Percentiles rank a stretch among this genome's conserved stretches.
Conservation (phyloP, 768 basidiomycete species). For the Naganishia antarctica region DNA sequence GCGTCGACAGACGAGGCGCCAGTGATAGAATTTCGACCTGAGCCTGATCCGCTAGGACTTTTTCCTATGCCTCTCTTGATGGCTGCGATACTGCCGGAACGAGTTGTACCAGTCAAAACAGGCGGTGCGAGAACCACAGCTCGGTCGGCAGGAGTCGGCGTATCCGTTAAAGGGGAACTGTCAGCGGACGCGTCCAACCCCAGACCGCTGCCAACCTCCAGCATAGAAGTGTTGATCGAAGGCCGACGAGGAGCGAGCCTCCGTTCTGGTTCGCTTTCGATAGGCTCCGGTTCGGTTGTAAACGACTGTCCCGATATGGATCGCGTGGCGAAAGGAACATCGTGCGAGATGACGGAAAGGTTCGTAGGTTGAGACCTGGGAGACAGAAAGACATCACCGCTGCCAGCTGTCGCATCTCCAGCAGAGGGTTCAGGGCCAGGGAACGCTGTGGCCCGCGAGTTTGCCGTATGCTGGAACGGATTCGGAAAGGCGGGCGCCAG, state of each 20-base stretch:
- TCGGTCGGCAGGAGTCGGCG: slow-evolving; percentile 30
- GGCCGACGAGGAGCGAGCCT: not conserved
- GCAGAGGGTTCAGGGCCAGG: not conserved
- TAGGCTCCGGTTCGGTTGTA: slow-evolving; percentile 11
- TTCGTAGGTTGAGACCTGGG: not conserved
- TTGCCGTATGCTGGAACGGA: not conserved
- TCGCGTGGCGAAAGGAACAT: not conserved
- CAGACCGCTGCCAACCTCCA: not conserved
- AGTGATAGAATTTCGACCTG: not conserved
- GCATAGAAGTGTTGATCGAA: slow-evolving; percentile 3
- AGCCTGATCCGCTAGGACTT: not conserved
- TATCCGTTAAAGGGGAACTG: slow-evolving; percentile 18
- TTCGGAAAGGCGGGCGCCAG: not conserved
- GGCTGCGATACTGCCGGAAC: slow-evolving; percentile 12
- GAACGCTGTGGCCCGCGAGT: not conserved
- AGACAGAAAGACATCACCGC: slow-evolving; percentile 4
- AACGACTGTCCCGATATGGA: slow-evolving; percentile 17
- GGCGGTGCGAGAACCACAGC: slow-evolving; percentile 27
- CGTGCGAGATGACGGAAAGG: not conserved
- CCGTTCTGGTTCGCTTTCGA: not conserved
- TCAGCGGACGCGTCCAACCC: not conserved
- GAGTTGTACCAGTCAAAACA: slow-evolving; percentile 2
- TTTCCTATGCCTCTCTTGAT: slow-evolving; percentile 4
- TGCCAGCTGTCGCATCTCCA: not conserved
- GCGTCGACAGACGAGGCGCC: not conserved